These are phyloP conservation scores for Fraxinus quadrangulata DNA, from an alignment of 257 asterid genomes.

Conservation along the genomic window DNA sequence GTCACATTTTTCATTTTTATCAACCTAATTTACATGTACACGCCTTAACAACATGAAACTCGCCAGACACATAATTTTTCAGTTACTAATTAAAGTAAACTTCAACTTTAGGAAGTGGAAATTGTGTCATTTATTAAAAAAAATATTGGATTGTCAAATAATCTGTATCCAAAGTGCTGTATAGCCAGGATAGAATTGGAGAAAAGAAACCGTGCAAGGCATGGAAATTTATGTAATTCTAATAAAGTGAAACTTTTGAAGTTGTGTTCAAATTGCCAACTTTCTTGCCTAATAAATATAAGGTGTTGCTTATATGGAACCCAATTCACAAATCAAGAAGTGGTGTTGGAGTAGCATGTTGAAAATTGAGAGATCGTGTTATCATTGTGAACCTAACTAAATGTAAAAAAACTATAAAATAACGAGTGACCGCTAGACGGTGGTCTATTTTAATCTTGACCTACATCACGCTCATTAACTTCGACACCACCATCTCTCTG, in stretches of 20 bases:
- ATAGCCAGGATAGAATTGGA: constrained; percentile 17
- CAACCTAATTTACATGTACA: too few relatives aligned
- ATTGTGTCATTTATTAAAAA: constrained; percentile 18
- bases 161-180: not conserved
- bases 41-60: too few relatives aligned
- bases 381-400: not conserved
- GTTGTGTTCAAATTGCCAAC: not conserved
- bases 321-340: not conserved
- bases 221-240: constrained; percentile 13
- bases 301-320: not conserved
- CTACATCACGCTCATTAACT: too few relatives aligned
- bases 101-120: constrained; percentile 33
- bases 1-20: too few relatives aligned
- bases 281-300: not conserved
- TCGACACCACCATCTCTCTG: too few relatives aligned
- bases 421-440: not conserved
- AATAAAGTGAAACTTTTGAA: not conserved
- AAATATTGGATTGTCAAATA: constrained; percentile 23
- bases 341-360: not conserved
- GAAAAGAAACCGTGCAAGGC: constrained; percentile 39
- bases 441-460: not conserved
- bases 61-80: too few relatives aligned
- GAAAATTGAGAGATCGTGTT: not conserved
- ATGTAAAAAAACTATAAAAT: not conserved
- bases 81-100: constrained; percentile 14